Evolutionary conservation across 2,329 filamentous ascomycete species (phyloP), one percentile per base, ranked within the genome.

Genomic region (Orbilia quercus): DNA sequence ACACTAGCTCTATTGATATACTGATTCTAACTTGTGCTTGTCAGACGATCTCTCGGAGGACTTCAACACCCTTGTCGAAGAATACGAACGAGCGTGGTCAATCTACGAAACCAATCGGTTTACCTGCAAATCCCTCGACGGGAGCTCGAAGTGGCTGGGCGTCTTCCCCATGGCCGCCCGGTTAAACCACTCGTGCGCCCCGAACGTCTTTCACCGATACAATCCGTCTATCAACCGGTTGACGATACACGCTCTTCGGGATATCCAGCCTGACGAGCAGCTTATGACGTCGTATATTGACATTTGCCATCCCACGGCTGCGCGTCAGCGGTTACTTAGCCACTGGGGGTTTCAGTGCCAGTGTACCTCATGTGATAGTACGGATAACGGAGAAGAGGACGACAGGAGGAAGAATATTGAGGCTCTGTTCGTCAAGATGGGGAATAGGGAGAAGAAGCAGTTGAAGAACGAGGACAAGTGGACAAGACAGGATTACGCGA

Each of bases 161-260:
- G 28, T 79, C 2, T 78, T 77, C 71, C 63, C 80, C 34, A 47
- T 75, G 42, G 75, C 71, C 40, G 69, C 76, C 12, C 77, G 77
- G 0, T 70, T 80, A 54, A 80, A 80, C 11, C 79, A 80, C 44
- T 76, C 77, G 6, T 80, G 79, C 63, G 48, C 44, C 0, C 74
- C 73, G 2, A 80, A 79, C 50, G 76, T 77, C 0, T 76, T 77
- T 44, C 70, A 76, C 14, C 63, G 53, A 1, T 80, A 78, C 77
- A 78, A 76, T n/a, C 59, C 58, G 1, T 45, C 64, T 1, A 63
- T 75, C 7, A 34, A 71, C 2, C 65, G 74, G 12, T 45, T 76
- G 7, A 79, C 76, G 0, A 20, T 80, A 4, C 77, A 80, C 38
- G 76, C 77, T 0, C 44, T 76, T 1, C 42, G 72, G 1, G 75